Evolutionary conservation across 2,329 filamentous ascomycete genomes (phyloP).

Genomic region (Curvularia hawaiiensis): DNA sequence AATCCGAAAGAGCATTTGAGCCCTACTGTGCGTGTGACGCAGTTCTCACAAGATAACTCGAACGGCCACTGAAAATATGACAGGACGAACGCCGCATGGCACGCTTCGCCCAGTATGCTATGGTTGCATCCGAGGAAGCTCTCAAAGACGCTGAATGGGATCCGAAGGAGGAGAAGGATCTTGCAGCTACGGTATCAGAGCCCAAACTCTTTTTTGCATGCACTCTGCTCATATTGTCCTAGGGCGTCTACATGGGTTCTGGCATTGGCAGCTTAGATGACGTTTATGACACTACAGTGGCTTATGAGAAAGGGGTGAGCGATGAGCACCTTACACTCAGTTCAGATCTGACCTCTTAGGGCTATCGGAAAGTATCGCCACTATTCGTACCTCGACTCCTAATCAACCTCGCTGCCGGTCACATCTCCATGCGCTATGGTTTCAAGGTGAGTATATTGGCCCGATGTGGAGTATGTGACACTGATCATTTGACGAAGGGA

Average conservation of each 20-base stretch:
- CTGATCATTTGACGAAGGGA: conserved; percentile 56
- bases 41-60: background rate
- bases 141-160: conserved; percentile 81
- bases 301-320: conserved; percentile 73
- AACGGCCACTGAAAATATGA: conserved; percentile 42
- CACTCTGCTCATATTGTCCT: conserved; percentile 10
- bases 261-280: conserved; percentile 95
- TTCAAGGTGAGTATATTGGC: conserved; percentile 59
- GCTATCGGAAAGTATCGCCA: conserved; percentile 91
- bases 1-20: conserved; percentile 54
- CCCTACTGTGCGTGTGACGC: conserved; percentile 32
- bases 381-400: conserved; percentile 91
- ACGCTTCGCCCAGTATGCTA: conserved; percentile 88
- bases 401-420: conserved; percentile 93
- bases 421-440: conserved; percentile 90
- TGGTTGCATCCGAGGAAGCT: conserved; percentile 86
- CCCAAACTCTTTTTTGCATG: background rate
- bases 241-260: conserved; percentile 90
- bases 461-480: background rate
- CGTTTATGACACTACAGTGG: conserved; percentile 81
- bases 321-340: background rate
- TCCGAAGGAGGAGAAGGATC: conserved; percentile 63
- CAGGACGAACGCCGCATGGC: conserved; percentile 80
- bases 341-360: conserved; percentile 56
- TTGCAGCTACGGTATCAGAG: conserved; percentile 68